phyloP scores from a whole-genome alignment of 345 rosid species.

The Eucalyptus sp. region DNA sequence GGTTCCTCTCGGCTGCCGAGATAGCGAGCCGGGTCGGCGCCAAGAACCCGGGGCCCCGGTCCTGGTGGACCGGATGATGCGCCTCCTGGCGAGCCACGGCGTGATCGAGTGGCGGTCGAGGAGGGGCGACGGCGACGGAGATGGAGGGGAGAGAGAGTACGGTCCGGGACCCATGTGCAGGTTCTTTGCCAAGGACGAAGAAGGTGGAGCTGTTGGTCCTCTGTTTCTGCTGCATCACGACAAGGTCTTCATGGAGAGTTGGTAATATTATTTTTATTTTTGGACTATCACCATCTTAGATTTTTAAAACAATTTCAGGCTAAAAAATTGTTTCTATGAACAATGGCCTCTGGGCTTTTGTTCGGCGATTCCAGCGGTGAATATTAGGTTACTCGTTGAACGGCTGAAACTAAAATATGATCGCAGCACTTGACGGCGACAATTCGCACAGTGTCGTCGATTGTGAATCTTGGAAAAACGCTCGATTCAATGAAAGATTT shows the following conservation, averaged over 20 bases:
- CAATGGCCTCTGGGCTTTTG: neutral
- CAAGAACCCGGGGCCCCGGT: slow-evolving; percentile 23
- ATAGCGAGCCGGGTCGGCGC: slow-evolving; percentile 25
- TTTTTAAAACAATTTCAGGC: neutral
- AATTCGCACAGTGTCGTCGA: neutral
- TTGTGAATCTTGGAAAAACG: neutral
- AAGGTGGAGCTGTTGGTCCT: slow-evolving; percentile 24
- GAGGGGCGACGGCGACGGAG: neutral
- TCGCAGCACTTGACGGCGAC: neutral
- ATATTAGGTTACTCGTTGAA: neutral
- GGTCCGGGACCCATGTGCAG: slow-evolving; percentile 28
- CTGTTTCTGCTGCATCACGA: slow-evolving; percentile 23
- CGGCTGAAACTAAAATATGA: neutral
- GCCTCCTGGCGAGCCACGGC: slow-evolving; percentile 32
- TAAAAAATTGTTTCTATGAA: neutral
- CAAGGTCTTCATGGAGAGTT: slow-evolving; percentile 22
- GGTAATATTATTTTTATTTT: slow-evolving; percentile 3
- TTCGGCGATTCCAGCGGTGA: neutral
- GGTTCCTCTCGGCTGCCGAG: slow-evolving; percentile 22
- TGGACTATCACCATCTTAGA: neutral
- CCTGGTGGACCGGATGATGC: slow-evolving; percentile 35
- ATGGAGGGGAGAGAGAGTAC: slow-evolving; percentile 13
- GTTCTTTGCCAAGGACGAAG: slow-evolving; percentile 18
- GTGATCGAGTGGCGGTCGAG: slow-evolving; percentile 3
- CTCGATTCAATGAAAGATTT: neutral